Conservation (phyloP, 805 yeast species). For the Grigorovia humatica region DNA sequence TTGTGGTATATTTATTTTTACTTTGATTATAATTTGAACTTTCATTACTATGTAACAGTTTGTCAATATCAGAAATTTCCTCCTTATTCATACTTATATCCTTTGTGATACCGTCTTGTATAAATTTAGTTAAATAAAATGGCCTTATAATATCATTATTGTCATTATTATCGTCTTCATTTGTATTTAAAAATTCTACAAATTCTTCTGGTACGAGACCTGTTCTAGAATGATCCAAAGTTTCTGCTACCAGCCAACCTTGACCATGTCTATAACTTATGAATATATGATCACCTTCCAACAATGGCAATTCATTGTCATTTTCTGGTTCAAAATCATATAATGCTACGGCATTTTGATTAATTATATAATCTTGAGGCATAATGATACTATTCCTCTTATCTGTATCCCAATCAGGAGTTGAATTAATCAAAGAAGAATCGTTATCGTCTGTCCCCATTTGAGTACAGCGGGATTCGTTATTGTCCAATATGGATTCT, state of each 20-base stretch:
- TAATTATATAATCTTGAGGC: constrained; percentile 32
- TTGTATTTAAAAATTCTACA: constrained; percentile 41
- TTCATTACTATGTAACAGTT: constrained; percentile 3
- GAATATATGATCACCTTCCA: constrained; percentile 75
- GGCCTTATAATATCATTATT: constrained; percentile 31
- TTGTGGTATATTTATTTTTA: constrained; percentile 5
- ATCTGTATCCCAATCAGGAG: constrained; percentile 9
- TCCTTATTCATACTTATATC: constrained; percentile 4
- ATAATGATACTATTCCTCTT: constrained; percentile 26
- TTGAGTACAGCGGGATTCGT: not conserved
- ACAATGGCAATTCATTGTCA: constrained; percentile 74
- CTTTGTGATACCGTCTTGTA: constrained; percentile 19
- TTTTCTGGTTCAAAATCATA: constrained; percentile 90
- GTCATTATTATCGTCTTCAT: constrained; percentile 8
- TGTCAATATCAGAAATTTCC: not conserved
- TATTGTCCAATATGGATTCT: constrained; percentile 12
- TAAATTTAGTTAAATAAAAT: constrained; percentile 33
- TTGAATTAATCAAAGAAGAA: constrained; percentile 4
- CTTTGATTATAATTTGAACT: constrained; percentile 22
- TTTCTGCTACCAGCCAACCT: constrained; percentile 93
- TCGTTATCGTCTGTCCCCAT: not conserved
- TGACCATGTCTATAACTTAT: constrained; percentile 90
- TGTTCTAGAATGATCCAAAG: constrained; percentile 36
- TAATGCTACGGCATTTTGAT: constrained; percentile 65
- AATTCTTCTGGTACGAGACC: constrained; percentile 95